phyloP scores from a whole-genome alignment of 2,329 filamentous ascomycete genomes.

The Aspergillus versicolor region DNA sequence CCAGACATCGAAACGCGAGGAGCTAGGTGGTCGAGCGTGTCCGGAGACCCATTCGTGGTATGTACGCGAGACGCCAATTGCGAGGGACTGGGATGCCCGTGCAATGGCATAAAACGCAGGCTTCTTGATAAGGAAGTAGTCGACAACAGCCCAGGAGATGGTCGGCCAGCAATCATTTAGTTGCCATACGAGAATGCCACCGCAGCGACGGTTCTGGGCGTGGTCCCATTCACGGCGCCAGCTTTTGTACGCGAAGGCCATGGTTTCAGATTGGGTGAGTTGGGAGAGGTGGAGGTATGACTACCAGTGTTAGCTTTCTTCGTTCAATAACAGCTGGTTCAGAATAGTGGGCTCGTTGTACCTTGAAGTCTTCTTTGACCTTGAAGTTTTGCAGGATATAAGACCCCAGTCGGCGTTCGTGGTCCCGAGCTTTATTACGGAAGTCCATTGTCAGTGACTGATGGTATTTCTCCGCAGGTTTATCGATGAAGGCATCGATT shows the following conservation, averaged over 20 bases:
- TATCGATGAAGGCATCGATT: slow-evolving; percentile 67
- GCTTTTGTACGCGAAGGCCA: slow-evolving; percentile 60
- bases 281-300: slow-evolving; percentile 66
- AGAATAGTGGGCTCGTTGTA: slow-evolving; percentile 31
- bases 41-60: slow-evolving; percentile 61
- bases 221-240: slow-evolving; percentile 51
- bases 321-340: no score
- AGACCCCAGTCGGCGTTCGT: slow-evolving; percentile 79
- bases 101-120: slow-evolving; percentile 62
- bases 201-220: slow-evolving; percentile 34
- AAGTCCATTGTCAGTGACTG: slow-evolving; percentile 88
- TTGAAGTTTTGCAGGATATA: slow-evolving; percentile 90
- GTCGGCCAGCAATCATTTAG: slow-evolving; percentile 58
- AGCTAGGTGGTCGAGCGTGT: slow-evolving; percentile 55
- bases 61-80: slow-evolving; percentile 56
- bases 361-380: slow-evolving; percentile 37
- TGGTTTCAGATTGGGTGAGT: slow-evolving; percentile 59
- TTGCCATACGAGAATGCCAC: slow-evolving; percentile 50
- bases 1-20: slow-evolving; percentile 56
- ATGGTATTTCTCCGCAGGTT: slow-evolving; percentile 73
- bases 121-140: slow-evolving; percentile 62
- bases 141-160: slow-evolving; percentile 62
- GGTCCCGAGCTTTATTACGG: slow-evolving; percentile 91
- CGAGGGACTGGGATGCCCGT: slow-evolving; percentile 56
- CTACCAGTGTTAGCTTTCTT: no score